These are phyloP conservation scores for Mycena leptocephala DNA, from an alignment of 768 basidiomycete genomes.

Conservation along the genomic window DNA sequence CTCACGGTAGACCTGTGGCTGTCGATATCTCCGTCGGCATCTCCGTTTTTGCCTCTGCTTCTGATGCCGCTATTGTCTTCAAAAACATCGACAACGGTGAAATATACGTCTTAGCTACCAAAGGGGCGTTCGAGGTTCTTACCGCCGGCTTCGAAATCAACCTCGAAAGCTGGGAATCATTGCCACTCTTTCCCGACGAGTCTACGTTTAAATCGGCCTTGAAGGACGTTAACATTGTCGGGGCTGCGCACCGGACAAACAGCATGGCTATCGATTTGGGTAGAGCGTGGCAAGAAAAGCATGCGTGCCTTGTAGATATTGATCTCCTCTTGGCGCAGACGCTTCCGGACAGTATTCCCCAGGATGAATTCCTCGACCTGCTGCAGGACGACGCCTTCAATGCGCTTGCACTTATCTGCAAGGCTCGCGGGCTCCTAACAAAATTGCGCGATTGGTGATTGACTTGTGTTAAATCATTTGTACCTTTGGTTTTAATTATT, in stretches of 20 bases:
- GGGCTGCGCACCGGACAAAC: conserved; percentile 19
- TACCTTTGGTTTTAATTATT: too few relatives aligned
- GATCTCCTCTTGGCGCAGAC: conserved; percentile 31
- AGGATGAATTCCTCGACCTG: conserved; percentile 31
- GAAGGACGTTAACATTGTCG: conserved; percentile 34
- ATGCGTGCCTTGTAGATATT: conserved; percentile 29
- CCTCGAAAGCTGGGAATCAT: conserved; percentile 25
- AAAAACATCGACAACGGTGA: conserved; percentile 14
- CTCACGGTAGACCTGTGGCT: not conserved
- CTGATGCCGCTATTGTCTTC: conserved; percentile 33
- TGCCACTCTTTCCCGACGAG: conserved; percentile 27
- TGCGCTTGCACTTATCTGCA: conserved; percentile 31
- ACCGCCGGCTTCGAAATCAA: conserved; percentile 26
- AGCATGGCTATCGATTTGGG: conserved; percentile 27
- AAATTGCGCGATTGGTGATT: conserved; percentile 29
- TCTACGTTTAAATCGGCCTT: conserved; percentile 14
- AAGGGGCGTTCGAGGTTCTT: conserved; percentile 30
- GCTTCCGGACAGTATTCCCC: conserved; percentile 25
- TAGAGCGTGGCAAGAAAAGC: conserved; percentile 32
- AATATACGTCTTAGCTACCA: conserved; percentile 29
- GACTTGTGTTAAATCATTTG: too few relatives aligned
- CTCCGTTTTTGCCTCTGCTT: conserved; percentile 34
- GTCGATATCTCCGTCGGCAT: conserved; percentile 32
- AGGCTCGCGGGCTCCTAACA: conserved; percentile 29
- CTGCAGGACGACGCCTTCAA: conserved; percentile 33